These are phyloP conservation scores for Silene vulgaris DNA, from an alignment of 179 eudicot genomes.

Conservation along the genomic window DNA sequence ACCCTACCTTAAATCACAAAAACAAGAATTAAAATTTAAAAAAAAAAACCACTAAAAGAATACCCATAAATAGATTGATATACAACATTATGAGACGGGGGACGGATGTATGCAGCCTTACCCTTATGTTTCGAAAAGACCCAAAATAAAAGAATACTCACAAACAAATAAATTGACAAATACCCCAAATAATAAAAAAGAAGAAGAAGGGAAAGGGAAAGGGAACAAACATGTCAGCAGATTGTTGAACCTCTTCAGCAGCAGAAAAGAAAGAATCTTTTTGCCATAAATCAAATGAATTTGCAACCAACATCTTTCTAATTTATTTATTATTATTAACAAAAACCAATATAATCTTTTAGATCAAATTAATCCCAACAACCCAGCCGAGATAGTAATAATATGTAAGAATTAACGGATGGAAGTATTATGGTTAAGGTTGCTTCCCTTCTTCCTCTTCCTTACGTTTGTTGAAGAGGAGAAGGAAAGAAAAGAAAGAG, in stretches of 20 bases:
- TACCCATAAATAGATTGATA: too few relatives aligned
- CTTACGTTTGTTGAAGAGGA: neutral
- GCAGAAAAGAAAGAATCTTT: slow-evolving; percentile 73
- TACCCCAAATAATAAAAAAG: neutral
- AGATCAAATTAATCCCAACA: too few relatives aligned
- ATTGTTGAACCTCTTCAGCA: slow-evolving; percentile 84
- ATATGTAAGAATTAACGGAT: neutral
- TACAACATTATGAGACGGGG: too few relatives aligned
- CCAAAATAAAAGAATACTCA: too few relatives aligned
- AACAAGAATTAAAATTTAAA: too few relatives aligned
- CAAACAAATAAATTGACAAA: too few relatives aligned
- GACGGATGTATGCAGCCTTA: too few relatives aligned
- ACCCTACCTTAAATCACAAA: neutral
- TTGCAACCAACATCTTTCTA: slow-evolving; percentile 33
- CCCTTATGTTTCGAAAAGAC: too few relatives aligned
- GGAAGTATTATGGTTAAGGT: slow-evolving; percentile 11
- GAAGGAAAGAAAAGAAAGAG: slow-evolving; percentile 9
- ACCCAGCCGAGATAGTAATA: too few relatives aligned
- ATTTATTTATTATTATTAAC: neutral
- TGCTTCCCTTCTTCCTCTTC: slow-evolving; percentile 10
- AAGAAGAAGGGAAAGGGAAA: neutral
- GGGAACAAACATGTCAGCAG: slow-evolving; percentile 69
- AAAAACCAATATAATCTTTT: neutral
- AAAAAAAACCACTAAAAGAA: too few relatives aligned
- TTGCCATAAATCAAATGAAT: slow-evolving; percentile 81